phyloP scores from a whole-genome alignment of 371 early-diverging fungal species.

The Mortierella sp. region DNA sequence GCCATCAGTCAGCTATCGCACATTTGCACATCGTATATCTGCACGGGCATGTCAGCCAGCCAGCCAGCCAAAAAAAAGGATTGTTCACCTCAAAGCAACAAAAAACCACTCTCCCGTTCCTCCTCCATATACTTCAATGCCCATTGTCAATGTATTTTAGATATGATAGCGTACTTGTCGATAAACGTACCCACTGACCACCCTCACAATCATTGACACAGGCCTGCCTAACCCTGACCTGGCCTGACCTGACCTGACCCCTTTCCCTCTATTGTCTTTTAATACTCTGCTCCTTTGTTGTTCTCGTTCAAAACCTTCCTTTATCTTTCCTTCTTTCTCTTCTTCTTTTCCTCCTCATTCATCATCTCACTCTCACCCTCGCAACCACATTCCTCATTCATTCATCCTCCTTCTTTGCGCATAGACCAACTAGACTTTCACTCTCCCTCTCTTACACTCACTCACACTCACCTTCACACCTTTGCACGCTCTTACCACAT shows the following conservation, averaged over 20 bases:
- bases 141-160: too few relatives aligned
- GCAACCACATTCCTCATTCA: not conserved
- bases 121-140: too few relatives aligned
- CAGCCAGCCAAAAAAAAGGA: not conserved
- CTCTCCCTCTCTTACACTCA: not conserved
- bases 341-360: constrained; percentile 2
- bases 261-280: not conserved
- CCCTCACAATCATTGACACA: not conserved
- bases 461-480: not conserved
- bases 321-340: constrained; percentile 12
- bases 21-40: not conserved
- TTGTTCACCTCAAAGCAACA: not conserved
- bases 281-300: not conserved
- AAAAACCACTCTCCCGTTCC: not conserved
- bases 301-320: not conserved
- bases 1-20: not conserved
- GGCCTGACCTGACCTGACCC: not conserved
- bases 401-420: not conserved
- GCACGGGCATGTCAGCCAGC: constrained; percentile 13
- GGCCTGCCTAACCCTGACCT: not conserved
- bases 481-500: not conserved
- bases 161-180: not conserved
- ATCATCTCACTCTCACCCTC: not conserved
- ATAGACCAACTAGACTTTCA: not conserved
- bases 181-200: not conserved